These are phyloP conservation scores for Phytophthora sp. DNA, from an alignment of 352 stramenopile genomes.

Conservation along the genomic window DNA sequence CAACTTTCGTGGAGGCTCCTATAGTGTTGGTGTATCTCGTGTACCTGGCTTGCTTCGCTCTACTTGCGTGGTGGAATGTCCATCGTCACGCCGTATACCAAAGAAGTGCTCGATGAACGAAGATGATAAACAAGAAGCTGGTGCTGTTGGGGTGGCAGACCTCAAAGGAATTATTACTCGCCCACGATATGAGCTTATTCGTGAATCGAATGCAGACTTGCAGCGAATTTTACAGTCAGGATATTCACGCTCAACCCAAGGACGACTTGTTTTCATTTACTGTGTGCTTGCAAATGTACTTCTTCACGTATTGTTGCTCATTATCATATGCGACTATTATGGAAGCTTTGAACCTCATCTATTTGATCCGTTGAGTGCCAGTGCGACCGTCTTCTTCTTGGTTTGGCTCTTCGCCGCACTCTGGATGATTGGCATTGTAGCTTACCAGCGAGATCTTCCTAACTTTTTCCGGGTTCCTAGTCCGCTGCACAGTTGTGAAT, in stretches of 20 bases:
- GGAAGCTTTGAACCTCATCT: slow-evolving; percentile 30
- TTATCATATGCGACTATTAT: slow-evolving; percentile 49
- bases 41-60: slow-evolving; percentile 27
- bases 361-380: slow-evolving; percentile 31
- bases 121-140: neutral
- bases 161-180: slow-evolving; percentile 17
- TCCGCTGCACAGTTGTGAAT: slow-evolving; percentile 34
- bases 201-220: neutral
- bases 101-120: slow-evolving; percentile 27
- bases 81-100: slow-evolving; percentile 10
- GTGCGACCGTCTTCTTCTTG: slow-evolving; percentile 40
- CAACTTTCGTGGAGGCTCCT: slow-evolving; percentile 23
- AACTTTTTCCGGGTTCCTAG: slow-evolving; percentile 45
- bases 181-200: slow-evolving; percentile 14
- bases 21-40: slow-evolving; percentile 26
- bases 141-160: neutral
- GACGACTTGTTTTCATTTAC: slow-evolving; percentile 28
- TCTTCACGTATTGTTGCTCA: slow-evolving; percentile 33
- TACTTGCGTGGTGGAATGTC: slow-evolving; percentile 20
- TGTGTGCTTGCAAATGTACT: slow-evolving; percentile 23
- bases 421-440: slow-evolving; percentile 37
- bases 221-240: slow-evolving; percentile 24
- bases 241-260: slow-evolving; percentile 22
- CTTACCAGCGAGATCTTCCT: slow-evolving; percentile 18
- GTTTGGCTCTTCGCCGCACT: slow-evolving; percentile 33